Evolutionary conservation across 495 filamentous ascomycete genomes (phyloP).

Genomic region (Penicillium antarcticum): DNA sequence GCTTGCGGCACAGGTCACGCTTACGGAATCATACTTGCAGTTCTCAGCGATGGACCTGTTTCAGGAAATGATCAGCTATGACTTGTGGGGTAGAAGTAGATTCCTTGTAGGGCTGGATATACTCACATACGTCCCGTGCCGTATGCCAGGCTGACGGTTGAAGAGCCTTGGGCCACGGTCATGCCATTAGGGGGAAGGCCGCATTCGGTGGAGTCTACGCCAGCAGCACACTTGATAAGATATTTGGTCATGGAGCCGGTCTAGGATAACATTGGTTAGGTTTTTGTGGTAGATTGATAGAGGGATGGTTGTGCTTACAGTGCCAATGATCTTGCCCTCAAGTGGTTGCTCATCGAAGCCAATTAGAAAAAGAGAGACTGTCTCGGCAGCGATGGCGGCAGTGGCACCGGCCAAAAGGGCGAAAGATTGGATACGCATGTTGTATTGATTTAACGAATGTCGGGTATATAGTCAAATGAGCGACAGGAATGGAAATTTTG

Average conservation of each 20-base stretch:
- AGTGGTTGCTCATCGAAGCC: conserved; percentile 10
- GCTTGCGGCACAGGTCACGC: neutral
- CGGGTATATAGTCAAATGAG: neutral
- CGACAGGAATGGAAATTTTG: neutral
- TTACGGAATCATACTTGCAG: neutral
- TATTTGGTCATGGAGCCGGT: conserved; percentile 14
- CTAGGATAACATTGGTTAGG: neutral
- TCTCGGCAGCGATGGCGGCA: conserved; percentile 5
- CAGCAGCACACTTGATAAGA: conserved; percentile 3
- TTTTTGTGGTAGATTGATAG: neutral
- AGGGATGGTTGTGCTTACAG: neutral
- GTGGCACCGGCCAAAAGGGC: conserved; percentile 12
- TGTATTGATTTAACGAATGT: conserved; percentile 5
- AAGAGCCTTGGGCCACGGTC: neutral
- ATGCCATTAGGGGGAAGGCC: neutral
- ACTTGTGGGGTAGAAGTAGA: neutral
- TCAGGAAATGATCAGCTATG: neutral
- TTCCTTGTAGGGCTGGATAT: neutral
- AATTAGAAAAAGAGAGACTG: conserved; percentile 13
- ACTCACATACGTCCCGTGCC: neutral
- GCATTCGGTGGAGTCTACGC: neutral
- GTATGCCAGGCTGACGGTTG: neutral
- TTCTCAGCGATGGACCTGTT: conserved; percentile 1
- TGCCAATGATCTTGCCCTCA: conserved; percentile 10
- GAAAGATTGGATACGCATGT: conserved; percentile 13